Conservation (phyloP, 129 eudicot genomes). For the Calendula officinalis region DNA sequence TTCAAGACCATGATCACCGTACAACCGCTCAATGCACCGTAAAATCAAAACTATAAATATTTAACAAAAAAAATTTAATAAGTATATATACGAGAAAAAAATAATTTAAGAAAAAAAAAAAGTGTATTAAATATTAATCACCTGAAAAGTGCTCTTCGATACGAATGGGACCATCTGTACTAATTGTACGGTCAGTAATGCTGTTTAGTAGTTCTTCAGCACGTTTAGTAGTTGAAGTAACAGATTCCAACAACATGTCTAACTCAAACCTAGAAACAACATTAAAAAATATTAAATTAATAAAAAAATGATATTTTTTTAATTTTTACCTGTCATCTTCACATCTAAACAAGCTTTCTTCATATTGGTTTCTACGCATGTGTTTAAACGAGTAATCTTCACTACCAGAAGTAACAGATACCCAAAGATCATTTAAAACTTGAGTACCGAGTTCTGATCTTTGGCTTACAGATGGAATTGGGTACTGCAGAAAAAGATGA, state of each 20-base stretch:
- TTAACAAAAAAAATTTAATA: constrained; percentile 35
- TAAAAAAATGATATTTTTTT: not conserved
- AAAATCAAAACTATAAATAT: constrained; percentile 61
- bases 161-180: constrained; percentile 53
- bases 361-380: constrained; percentile 99
- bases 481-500: constrained; percentile 58
- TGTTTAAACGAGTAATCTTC: constrained; percentile 99
- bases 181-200: constrained; percentile 45
- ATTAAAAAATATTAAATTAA: not conserved
- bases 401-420: constrained; percentile 97
- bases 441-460: constrained; percentile 88
- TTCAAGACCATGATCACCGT: constrained; percentile 99
- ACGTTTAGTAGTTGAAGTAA: constrained; percentile 73
- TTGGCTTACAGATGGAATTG: constrained; percentile 87
- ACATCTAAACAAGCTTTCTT: constrained; percentile 96
- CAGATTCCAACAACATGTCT: constrained; percentile 97
- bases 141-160: constrained; percentile 89
- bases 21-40: constrained; percentile 95
- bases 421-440: constrained; percentile 94
- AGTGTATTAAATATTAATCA: constrained; percentile 39
- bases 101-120: constrained; percentile 51
- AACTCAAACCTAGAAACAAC: constrained; percentile 55
- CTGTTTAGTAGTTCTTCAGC: constrained; percentile 76
- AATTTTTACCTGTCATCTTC: constrained; percentile 99
- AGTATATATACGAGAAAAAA: constrained; percentile 53